These are phyloP conservation scores for Lichtheimia ramosa DNA, from an alignment of 371 early-diverging fungal genomes.

Conservation along the genomic window DNA sequence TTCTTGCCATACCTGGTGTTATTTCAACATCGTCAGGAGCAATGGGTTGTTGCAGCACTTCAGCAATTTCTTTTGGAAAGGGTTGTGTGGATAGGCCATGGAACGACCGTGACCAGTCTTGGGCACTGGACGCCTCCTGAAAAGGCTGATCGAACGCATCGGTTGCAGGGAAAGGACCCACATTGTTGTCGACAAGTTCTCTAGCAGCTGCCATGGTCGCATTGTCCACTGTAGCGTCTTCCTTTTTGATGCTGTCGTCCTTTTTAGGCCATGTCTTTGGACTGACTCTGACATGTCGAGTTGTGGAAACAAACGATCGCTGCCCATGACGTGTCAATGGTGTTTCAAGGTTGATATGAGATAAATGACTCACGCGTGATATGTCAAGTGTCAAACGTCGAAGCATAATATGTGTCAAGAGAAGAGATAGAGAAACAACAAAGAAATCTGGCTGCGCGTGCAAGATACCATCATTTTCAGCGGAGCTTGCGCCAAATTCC, in stretches of 20 bases:
- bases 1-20: conserved; percentile 71
- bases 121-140: conserved; percentile 17
- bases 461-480: no score
- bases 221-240: background rate
- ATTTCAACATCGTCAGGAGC: conserved; percentile 82
- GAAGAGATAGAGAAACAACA: no score
- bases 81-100: conserved; percentile 72
- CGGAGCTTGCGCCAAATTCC: no score
- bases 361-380: no score
- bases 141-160: conserved; percentile 21
- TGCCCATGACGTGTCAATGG: no score
- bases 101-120: conserved; percentile 76
- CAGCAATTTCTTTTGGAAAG: conserved; percentile 69
- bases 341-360: no score
- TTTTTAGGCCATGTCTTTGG: background rate
- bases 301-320: no score
- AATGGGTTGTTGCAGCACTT: conserved; percentile 76
- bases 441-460: no score
- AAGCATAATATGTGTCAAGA: no score
- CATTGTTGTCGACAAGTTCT: conserved; percentile 1
- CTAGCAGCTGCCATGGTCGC: background rate
- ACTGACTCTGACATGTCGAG: no score
- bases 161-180: conserved; percentile 17
- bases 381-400: no score
- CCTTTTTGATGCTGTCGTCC: background rate